These are phyloP conservation scores for Tetrapisispora fleetii DNA, from an alignment of 805 yeast genomes.

Conservation along the genomic window DNA sequence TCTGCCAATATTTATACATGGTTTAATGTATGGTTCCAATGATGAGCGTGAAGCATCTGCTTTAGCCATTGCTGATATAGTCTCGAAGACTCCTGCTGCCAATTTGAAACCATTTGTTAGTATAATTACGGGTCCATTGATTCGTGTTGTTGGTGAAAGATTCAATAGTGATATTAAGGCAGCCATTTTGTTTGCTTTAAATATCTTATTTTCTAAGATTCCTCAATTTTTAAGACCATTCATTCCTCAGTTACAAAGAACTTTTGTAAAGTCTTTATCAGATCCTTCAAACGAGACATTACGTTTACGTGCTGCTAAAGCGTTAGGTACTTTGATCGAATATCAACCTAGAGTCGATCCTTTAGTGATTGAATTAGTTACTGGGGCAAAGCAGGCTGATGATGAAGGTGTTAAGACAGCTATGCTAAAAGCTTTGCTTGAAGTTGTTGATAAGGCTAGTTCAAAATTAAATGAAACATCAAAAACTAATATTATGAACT, in stretches of 20 bases:
- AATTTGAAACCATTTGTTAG: conserved; percentile 83
- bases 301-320: conserved; percentile 78
- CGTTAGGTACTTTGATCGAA: conserved; percentile 77
- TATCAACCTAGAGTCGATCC: conserved; percentile 94
- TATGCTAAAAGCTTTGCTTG: conserved; percentile 74
- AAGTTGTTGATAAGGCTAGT: conserved; percentile 76
- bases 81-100: conserved; percentile 75
- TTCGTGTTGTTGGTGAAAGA: conserved; percentile 96
- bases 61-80: conserved; percentile 76
- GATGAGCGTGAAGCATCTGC: conserved; percentile 84
- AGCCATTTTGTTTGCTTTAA: conserved; percentile 82
- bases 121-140: conserved; percentile 90
- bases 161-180: conserved; percentile 85
- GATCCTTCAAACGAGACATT: conserved; percentile 66
- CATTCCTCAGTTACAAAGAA: conserved; percentile 93
- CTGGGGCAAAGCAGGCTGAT: conserved; percentile 59
- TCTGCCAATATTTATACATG: conserved; percentile 86
- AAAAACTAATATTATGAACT: conserved; percentile 52
- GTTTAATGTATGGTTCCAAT: conserved; percentile 84
- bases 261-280: conserved; percentile 83
- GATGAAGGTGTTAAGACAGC: conserved; percentile 71
- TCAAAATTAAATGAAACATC: conserved; percentile 64
- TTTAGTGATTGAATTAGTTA: conserved; percentile 69
- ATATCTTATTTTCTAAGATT: conserved; percentile 65
- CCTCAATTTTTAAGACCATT: conserved; percentile 91